Percentiles rank a stretch among this genome's conserved stretches.
phyloP scores from a whole-genome alignment of 257 asterid species.

The Coffea canephora region DNA sequence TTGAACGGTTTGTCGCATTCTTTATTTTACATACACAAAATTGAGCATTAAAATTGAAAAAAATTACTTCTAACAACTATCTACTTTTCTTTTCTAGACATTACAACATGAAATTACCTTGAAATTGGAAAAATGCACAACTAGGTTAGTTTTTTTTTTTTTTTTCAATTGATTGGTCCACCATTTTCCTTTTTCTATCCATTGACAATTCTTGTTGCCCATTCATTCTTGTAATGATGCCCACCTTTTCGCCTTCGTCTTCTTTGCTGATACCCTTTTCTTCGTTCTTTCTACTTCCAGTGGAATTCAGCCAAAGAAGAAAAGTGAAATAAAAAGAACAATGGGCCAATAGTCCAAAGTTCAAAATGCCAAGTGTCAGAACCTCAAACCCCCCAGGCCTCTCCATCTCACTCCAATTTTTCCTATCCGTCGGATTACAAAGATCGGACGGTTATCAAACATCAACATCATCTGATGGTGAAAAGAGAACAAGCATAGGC shows the following conservation, averaged over 20 bases:
- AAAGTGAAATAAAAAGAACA: not conserved
- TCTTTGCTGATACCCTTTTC: not conserved
- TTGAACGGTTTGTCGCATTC: too few species aligned
- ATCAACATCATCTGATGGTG: not conserved
- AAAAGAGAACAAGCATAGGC: slow-evolving; percentile 1
- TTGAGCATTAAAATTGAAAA: not conserved
- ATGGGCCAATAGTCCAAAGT: too few species aligned
- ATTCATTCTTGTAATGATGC: slow-evolving; percentile 10
- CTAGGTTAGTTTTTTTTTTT: not conserved
- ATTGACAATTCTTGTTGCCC: not conserved
- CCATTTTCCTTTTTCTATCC: not conserved
- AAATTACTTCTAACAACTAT: too few species aligned
- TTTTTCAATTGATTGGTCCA: not conserved
- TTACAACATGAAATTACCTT: too few species aligned
- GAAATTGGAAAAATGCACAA: not conserved
- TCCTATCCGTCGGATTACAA: slow-evolving; percentile 33
- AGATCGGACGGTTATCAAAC: slow-evolving; percentile 17
- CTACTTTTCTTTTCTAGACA: too few species aligned
- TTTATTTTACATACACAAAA: too few species aligned
- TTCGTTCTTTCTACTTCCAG: not conserved
- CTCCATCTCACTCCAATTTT: slow-evolving; percentile 6
- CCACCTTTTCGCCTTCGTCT: not conserved
- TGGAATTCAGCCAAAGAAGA: not conserved
- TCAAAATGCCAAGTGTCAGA: slow-evolving; percentile 31
- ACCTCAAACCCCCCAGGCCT: not conserved